Evolutionary conservation across 2,329 filamentous ascomycete species (phyloP).

Genomic region (Chaetomiaceae sp.): DNA sequence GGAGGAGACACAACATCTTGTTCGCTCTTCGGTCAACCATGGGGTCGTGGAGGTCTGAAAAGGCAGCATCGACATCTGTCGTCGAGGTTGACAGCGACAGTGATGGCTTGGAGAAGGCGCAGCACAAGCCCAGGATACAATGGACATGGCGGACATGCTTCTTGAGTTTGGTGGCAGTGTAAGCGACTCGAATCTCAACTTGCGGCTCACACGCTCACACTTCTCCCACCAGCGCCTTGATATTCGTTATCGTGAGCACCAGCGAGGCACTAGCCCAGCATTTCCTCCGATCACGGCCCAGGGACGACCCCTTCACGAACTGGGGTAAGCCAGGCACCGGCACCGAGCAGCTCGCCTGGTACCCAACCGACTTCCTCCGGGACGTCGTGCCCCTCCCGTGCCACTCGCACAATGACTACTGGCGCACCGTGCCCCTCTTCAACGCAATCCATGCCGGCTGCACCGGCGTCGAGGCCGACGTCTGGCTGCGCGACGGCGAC

Average conservation of each 20-base stretch:
- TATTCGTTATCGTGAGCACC: conserved; percentile 3
- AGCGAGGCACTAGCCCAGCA: neutral
- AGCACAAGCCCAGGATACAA: neutral
- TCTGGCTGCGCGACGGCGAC: conserved; percentile 55
- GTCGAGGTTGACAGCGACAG: conserved; percentile 4
- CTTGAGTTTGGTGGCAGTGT: conserved; percentile 6
- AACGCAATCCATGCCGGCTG: conserved; percentile 58
- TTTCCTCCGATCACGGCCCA: neutral
- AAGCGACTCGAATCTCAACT: neutral
- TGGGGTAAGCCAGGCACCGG: conserved; percentile 37
- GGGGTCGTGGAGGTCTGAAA: conserved; percentile 10
- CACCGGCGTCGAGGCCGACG: conserved; percentile 63
- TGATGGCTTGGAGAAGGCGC: neutral
- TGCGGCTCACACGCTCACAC: neutral
- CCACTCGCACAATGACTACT: conserved; percentile 62
- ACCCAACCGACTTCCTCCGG: conserved; percentile 48
- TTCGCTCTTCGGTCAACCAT: conserved; percentile 8
- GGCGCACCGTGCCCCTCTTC: conserved; percentile 58
- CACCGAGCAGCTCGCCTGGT: conserved; percentile 39
- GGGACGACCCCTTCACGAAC: conserved; percentile 30
- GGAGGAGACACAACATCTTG: neutral
- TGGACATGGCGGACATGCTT: conserved; percentile 4
- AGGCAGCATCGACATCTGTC: neutral
- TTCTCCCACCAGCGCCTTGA: neutral
- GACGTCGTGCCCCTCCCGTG: conserved; percentile 31